Conservation (phyloP, 768 basidiomycete genomes). For the Amanita subjunquillea region DNA sequence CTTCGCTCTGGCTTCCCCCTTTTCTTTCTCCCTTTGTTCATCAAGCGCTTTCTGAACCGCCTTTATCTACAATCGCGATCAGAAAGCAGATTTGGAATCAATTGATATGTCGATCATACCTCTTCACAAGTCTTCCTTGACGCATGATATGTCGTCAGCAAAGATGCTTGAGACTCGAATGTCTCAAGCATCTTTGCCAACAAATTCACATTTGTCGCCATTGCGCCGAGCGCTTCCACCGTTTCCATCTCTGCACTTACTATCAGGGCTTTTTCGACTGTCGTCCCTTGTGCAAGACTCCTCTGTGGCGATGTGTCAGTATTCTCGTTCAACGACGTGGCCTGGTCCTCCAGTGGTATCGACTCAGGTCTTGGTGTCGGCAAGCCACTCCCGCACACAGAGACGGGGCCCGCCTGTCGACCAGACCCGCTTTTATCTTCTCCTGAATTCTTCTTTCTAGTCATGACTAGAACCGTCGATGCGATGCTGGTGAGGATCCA, state of each 20-base stretch:
- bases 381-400: neutral
- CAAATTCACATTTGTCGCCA: neutral
- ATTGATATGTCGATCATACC: constrained; percentile 20
- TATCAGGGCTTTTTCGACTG: neutral
- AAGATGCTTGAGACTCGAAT: constrained; percentile 34
- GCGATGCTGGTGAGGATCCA: constrained; percentile 2
- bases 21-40: constrained; percentile 28
- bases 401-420: neutral
- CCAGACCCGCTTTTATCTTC: neutral
- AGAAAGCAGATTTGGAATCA: neutral
- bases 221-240: neutral
- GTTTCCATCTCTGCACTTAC: neutral
- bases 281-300: neutral
- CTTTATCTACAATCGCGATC: constrained; percentile 25
- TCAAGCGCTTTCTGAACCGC: constrained; percentile 25
- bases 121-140: constrained; percentile 34
- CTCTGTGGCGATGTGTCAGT: neutral
- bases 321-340: neutral
- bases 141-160: constrained; percentile 30
- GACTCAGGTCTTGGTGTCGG: neutral
- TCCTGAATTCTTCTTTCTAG: neutral
- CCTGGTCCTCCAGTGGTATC: neutral
- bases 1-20: constrained; percentile 24
- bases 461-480: neutral
- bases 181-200: constrained; percentile 29